These are phyloP conservation scores for Starmerella potacharoeniae DNA, from an alignment of 805 yeast genomes.

Conservation along the genomic window DNA sequence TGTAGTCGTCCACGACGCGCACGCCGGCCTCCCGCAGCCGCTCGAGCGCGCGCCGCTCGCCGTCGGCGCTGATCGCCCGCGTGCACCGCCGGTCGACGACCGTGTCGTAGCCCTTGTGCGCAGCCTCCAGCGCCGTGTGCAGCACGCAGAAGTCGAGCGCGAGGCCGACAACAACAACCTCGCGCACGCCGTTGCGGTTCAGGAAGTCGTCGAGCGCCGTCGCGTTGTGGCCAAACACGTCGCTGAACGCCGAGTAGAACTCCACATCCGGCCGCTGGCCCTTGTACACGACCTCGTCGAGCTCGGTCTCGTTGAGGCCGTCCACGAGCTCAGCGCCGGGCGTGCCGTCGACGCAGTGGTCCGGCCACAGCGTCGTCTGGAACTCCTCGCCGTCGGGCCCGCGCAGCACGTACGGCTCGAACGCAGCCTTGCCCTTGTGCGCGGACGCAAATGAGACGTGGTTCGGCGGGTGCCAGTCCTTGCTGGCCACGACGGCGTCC, in stretches of 20 bases:
- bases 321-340: constrained; percentile 53
- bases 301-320: constrained; percentile 33
- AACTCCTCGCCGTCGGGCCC: constrained; percentile 26
- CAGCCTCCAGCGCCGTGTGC: constrained; percentile 63
- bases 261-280: constrained; percentile 67
- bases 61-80: constrained; percentile 33
- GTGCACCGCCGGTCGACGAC: constrained; percentile 47
- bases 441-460: constrained; percentile 76
- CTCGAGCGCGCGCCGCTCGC: constrained; percentile 26
- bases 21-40: constrained; percentile 13
- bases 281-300: constrained; percentile 46
- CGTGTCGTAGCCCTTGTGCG: constrained; percentile 49
- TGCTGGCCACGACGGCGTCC: constrained; percentile 57
- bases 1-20: not conserved
- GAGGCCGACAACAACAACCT: constrained; percentile 65
- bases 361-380: constrained; percentile 66
- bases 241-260: constrained; percentile 78
- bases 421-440: constrained; percentile 42
- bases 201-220: constrained; percentile 53
- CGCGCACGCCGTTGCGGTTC: constrained; percentile 37
- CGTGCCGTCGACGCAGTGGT: constrained; percentile 70
- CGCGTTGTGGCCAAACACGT: constrained; percentile 58
- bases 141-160: constrained; percentile 83
- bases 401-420: constrained; percentile 29
- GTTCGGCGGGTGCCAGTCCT: constrained; percentile 78